Percentiles rank a stretch among this genome's conserved stretches.
phyloP scores from a whole-genome alignment of 805 yeast species.

The Candida railenensis region DNA sequence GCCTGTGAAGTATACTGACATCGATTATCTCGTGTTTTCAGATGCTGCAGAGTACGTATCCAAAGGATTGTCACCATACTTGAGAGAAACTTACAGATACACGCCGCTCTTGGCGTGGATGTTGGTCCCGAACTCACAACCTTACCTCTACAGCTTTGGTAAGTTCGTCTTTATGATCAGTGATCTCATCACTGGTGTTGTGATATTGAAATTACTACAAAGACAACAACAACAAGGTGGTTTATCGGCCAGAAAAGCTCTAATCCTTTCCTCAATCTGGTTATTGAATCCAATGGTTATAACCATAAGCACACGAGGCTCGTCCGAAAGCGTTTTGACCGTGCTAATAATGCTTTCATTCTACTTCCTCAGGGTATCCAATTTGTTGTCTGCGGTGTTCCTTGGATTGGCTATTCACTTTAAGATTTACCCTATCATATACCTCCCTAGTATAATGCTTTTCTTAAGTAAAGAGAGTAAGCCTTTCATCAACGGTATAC shows the following conservation, averaged over 20 bases:
- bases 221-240: conserved; percentile 2
- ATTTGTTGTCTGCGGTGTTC: conserved; percentile 34
- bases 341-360: conserved; percentile 66
- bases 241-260: conserved; percentile 21
- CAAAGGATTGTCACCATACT: conserved; percentile 66
- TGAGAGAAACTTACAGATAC: conserved; percentile 86
- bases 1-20: conserved; percentile 87
- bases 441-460: conserved; percentile 68
- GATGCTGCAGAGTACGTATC: conserved; percentile 82
- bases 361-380: conserved; percentile 32
- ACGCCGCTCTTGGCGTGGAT: conserved; percentile 90
- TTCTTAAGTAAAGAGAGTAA: conserved; percentile 28
- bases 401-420: conserved; percentile 84
- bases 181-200: conserved; percentile 77
- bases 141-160: conserved; percentile 60
- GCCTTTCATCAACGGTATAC: conserved; percentile 17
- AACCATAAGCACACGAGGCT: conserved; percentile 90
- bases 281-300: conserved; percentile 92
- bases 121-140: conserved; percentile 58
- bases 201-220: conserved; percentile 42
- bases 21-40: conserved; percentile 89
- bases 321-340: conserved; percentile 85
- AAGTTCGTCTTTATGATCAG: conserved; percentile 73
- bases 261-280: conserved; percentile 66
- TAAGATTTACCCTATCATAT: conserved; percentile 89